These are phyloP conservation scores for Saccharomyces pastorianus DNA, from an alignment of 1,139 yeast genomes.

Conservation along the genomic window DNA sequence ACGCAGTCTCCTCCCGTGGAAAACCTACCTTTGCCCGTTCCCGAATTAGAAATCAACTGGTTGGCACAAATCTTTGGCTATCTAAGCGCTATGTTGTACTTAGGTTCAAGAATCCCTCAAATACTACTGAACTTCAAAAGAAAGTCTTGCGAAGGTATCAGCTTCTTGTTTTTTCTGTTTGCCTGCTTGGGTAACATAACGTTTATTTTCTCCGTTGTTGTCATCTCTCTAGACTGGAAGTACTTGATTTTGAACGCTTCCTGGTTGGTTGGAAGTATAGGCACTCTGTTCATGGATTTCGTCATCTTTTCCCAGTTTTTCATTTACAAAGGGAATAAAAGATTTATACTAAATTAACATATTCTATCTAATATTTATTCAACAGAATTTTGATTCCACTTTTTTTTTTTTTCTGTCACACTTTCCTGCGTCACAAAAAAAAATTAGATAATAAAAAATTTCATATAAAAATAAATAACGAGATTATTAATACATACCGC, in stretches of 20 bases:
- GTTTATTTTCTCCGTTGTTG: constrained; percentile 74
- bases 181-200: constrained; percentile 91
- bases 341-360: background rate
- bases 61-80: constrained; percentile 87
- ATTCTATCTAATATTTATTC: background rate
- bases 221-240: constrained; percentile 61
- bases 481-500: background rate
- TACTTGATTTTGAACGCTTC: constrained; percentile 76
- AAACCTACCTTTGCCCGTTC: constrained; percentile 13
- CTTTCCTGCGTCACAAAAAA: background rate
- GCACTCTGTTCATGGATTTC: constrained; percentile 78
- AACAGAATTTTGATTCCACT: background rate
- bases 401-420: background rate
- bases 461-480: background rate
- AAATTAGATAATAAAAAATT: background rate
- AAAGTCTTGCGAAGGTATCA: constrained; percentile 87
- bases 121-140: constrained; percentile 72
- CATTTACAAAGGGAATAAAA: constrained; percentile 40
- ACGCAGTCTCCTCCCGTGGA: constrained; percentile 17
- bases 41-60: constrained; percentile 51
- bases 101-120: constrained; percentile 88
- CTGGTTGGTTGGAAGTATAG: constrained; percentile 89
- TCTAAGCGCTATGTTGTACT: constrained; percentile 75
- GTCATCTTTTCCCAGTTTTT: constrained; percentile 83
- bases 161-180: constrained; percentile 82